Base-by-base conservation (phyloP, 306 rosid genomes). In the Trichosanthes cucumerina region DNA sequence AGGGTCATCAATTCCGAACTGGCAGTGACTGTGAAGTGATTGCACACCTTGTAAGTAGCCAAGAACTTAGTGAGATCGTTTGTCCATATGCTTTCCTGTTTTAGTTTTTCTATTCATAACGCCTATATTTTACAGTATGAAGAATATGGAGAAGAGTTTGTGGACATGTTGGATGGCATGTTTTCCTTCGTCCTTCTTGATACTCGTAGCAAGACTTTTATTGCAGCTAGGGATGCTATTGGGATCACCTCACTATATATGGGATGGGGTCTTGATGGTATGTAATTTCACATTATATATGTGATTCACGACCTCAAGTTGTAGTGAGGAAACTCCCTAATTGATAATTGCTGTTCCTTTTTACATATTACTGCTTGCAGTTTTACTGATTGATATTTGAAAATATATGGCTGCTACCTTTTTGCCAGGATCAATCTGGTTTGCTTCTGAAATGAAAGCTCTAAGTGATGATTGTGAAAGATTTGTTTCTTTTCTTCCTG, bases 201-300 rank as follows among this genome's bases (percentile, higher is more conserved):
- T 87, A 96, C 97, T 21, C 85, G 86, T 56, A 92, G 87, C 84
- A 91, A 91, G 24, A 91, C 90, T 78, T 91, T 86, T 76, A 92
- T 91, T 34, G 99, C 98, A 23, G 99, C 99, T 80, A 92, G 97
- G 70, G 98, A 96, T 80, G 93, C 93, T 80, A 90, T 96, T 84
- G 99, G 98, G 44, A 88, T 92, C 82, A 88, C 93, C 78, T 91
- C 99, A 70, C 93, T 92, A 80, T 96, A 92, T 87, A 80, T 96
- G 87, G 99, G 98, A 57, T 96, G 97, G 97, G 99, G 99, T 82
- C 96, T 83, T 84, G 99, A 96, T 86, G 99, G 98, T 95, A 89
- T 80, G 91, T 76, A 80, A 54, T 59, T 77, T 81, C 28, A 57
- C 71, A 56, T 73, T 78, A 46, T 60, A 13, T 49, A 33, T 47